Conservation (phyloP, 2,329 filamentous ascomycete species). For the Pyrenochaeta sp. region DNA sequence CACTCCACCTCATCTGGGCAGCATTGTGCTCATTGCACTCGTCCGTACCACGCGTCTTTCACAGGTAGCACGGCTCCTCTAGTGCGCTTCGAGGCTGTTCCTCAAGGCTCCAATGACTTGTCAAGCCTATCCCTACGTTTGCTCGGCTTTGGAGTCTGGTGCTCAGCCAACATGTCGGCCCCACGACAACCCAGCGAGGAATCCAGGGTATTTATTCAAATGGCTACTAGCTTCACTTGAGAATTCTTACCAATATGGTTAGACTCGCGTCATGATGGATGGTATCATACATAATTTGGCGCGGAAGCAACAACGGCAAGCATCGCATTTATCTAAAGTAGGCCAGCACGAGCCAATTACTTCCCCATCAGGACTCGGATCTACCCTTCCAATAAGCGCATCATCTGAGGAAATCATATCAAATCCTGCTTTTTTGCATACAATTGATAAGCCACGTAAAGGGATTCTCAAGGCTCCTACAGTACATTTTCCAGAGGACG, state of each 20-base stretch:
- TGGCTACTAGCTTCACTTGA: not conserved
- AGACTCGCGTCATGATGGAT: constrained; percentile 4
- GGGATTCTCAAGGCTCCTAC: constrained; percentile 3
- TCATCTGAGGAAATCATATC: not conserved
- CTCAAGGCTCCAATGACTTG: not conserved
- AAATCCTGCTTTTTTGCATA: not conserved
- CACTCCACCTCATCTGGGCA: too few species aligned
- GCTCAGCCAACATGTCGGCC: too few species aligned
- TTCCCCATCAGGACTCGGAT: not conserved
- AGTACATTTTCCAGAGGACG: constrained; percentile 2
- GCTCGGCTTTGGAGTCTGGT: too few species aligned
- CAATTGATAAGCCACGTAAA: not conserved
- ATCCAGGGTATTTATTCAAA: not conserved
- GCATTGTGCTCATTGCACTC: too few species aligned
- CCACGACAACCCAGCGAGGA: not conserved
- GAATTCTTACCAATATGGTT: not conserved
- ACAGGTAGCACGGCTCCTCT: too few species aligned
- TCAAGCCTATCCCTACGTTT: too few species aligned
- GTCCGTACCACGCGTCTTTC: too few species aligned
- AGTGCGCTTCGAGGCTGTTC: too few species aligned
- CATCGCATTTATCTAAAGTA: too few species aligned
- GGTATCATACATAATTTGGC: constrained; percentile 4
- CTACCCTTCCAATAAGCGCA: not conserved
- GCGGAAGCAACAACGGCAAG: not conserved
- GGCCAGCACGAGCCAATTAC: too few species aligned